Base-by-base conservation (phyloP, 2,329 filamentous ascomycete genomes). In the Fusarium kyushuense region DNA sequence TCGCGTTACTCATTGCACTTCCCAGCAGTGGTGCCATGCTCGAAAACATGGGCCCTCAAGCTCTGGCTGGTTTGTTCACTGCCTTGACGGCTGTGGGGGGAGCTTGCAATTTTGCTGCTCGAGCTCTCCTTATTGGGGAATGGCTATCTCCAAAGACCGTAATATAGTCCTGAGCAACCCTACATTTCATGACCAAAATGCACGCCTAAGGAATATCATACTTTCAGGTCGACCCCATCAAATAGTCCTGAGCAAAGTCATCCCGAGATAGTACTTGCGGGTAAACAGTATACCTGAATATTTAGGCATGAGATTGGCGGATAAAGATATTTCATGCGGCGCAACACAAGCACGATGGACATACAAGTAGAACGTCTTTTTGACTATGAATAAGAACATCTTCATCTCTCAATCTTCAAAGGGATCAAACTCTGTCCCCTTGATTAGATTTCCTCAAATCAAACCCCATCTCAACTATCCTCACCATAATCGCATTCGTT, bases 21-120 rank as follows among this genome's bases (percentile, higher is more conserved):
- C 83, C 84, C 0, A 74, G 83, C 5, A 81, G 81, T 14, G 83
- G 82, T 5, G 75, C 82, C 52, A 74, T 85, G 71, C 74, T 85
- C 4, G 78, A 84, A 47, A 76, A 76, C 1, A 80, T 83, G 41
- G 82, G 82, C 0, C 79, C 82, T 2, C 75, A 78, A 57, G 76
- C 78, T 2, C 74, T 85, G 17, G 80, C 83, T 16, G 82, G 81
- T 1, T 81, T 85, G 25, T 83, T 83, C 63, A 78, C 81, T 10
- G 82, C 77, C 0, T 70, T 84, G 6, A 64, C 84, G 6, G 69
- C 80, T 10, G 49, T 80, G 9, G 80, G 79, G 4, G 77, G 74
- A 13, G 65, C 72, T n/a, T 77, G 73, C 17, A 75, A 74, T 27
- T 70, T 78, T 56, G 72, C 74, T 6, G 76, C 74, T 1, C 58